Evolutionary conservation across 176 grass and related monocot genomes (phyloP).

Genomic region (Poa annua): DNA sequence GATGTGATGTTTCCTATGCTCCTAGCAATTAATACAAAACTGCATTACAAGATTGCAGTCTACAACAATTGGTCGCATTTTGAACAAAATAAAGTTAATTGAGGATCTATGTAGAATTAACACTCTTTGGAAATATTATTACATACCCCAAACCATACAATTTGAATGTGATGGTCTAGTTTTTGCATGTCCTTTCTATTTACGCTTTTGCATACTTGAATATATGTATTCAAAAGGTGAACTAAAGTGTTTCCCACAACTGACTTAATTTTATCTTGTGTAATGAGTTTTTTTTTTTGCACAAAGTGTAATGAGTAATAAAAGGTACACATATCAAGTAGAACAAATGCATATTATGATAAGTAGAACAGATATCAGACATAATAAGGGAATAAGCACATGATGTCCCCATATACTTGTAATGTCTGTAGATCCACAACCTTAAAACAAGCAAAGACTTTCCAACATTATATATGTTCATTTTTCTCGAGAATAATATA

Average conservation of each 20-base stretch:
- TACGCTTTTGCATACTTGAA: background rate
- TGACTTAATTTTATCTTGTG: background rate
- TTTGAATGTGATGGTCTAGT: background rate
- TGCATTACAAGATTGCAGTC: background rate
- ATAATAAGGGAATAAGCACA: background rate
- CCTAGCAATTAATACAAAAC: background rate
- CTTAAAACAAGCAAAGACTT: conserved; percentile 15
- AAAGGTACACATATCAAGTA: background rate
- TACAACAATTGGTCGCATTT: background rate
- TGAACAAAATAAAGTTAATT: background rate
- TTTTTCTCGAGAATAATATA: too few species aligned
- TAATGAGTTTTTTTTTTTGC: too few species aligned
- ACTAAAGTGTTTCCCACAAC: background rate
- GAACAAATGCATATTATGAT: background rate
- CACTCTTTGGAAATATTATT: background rate
- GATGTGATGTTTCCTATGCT: background rate
- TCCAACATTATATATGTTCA: background rate
- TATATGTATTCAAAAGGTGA: background rate
- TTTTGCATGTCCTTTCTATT: background rate
- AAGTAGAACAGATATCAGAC: background rate
- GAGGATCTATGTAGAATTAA: background rate
- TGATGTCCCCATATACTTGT: background rate
- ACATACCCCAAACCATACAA: background rate
- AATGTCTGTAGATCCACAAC: background rate
- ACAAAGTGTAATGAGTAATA: background rate